Conservation (phyloP, 2,329 filamentous ascomycete species). For the Leptographium radiaticola region DNA sequence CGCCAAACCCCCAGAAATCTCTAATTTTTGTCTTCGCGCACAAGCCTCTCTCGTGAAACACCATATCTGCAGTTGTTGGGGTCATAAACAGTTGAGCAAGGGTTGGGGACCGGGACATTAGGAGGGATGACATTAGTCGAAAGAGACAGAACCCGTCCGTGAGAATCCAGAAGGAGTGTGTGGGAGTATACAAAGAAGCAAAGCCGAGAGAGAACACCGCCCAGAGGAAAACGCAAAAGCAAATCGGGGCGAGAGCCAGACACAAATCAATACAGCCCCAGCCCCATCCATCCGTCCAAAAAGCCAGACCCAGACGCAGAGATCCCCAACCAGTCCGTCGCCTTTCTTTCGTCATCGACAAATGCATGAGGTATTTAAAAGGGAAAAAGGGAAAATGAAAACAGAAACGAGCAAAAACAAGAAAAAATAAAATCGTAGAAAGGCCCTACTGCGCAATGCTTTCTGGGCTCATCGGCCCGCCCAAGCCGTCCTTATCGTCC, state of each 20-base stretch:
- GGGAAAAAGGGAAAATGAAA: not conserved
- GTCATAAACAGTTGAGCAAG: not conserved
- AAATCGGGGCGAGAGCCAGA: not conserved
- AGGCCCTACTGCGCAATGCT: conserved; percentile 35
- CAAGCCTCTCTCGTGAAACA: not conserved
- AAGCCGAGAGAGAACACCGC: too few species aligned
- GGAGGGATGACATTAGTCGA: not conserved
- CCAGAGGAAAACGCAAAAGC: not conserved
- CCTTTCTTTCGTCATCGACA: not conserved
- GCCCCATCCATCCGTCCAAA: not conserved
- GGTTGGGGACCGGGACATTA: not conserved
- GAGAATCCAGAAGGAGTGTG: not conserved
- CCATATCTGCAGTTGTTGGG: not conserved
- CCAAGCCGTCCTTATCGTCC: conserved; percentile 52
- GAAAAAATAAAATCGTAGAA: not conserved
- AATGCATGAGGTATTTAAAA: not conserved
- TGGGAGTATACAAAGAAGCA: not conserved
- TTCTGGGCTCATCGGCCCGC: conserved; percentile 76
- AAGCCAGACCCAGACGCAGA: not conserved
- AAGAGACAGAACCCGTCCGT: not conserved
- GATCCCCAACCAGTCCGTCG: not conserved
- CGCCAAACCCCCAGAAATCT: not conserved
- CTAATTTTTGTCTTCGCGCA: not conserved
- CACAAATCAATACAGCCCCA: not conserved
- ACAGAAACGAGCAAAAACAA: not conserved